Evolutionary conservation across 176 grass and related monocot genomes (phyloP).

Genomic region (Rhynchospora breviuscula): DNA sequence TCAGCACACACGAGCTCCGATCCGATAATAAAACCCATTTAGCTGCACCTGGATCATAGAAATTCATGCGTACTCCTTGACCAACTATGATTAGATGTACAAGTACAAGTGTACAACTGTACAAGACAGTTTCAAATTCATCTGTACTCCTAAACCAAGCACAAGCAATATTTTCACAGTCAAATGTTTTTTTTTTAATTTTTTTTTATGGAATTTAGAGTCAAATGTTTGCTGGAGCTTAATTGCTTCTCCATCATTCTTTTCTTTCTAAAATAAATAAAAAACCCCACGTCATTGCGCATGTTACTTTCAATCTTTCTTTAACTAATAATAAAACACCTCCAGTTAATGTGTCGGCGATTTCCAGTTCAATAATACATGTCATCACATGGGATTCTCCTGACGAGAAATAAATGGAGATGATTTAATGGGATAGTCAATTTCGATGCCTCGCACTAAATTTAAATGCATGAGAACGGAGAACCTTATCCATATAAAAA

Average conservation of each 20-base stretch:
- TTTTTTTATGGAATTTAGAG: too few species aligned
- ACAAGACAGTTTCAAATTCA: too few species aligned
- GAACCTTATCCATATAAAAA: not conserved
- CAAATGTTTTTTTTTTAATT: not conserved
- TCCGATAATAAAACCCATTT: too few species aligned
- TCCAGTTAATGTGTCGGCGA: not conserved
- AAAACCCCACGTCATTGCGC: not conserved
- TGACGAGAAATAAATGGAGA: not conserved
- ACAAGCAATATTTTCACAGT: not conserved
- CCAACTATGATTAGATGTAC: too few species aligned
- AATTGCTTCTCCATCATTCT: not conserved
- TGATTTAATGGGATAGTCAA: not conserved
- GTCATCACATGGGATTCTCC: not conserved
- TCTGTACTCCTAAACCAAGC: too few species aligned
- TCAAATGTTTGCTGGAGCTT: not conserved
- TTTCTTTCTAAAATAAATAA: not conserved
- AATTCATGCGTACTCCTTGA: too few species aligned
- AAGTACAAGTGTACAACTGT: too few species aligned
- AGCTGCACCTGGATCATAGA: too few species aligned
- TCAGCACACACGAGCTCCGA: too few species aligned
- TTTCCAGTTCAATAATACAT: not conserved
- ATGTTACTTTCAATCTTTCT: not conserved
- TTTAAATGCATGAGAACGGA: not conserved
- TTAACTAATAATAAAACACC: not conserved
- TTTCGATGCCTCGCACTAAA: not conserved